phyloP scores from a whole-genome alignment of 257 asterid genomes.

The Solanum ahanhuiri region DNA sequence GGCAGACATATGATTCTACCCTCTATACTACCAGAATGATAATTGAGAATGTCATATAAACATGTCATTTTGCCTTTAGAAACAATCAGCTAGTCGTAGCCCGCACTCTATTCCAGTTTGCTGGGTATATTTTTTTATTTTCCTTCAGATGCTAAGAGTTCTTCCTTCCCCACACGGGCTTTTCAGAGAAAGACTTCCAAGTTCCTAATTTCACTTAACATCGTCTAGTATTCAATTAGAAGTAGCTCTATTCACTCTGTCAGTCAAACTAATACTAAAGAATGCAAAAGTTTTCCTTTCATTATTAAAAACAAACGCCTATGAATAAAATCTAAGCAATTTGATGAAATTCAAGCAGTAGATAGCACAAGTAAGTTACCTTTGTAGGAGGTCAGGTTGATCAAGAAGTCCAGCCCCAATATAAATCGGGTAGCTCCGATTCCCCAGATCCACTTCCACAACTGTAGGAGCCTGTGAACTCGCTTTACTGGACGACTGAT shows the following conservation, averaged over 20 bases:
- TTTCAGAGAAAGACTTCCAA: not conserved
- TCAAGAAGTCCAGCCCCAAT: conserved; percentile 87
- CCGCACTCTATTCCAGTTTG: not conserved
- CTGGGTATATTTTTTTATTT: not conserved
- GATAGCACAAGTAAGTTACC: conserved; percentile 19
- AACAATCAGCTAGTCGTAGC: not conserved
- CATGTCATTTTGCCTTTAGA: not conserved
- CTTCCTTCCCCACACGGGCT: not conserved
- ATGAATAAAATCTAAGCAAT: not conserved
- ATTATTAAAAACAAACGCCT: not conserved
- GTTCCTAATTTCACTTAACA: not conserved
- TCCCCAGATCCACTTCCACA: conserved; percentile 89
- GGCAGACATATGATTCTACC: not conserved
- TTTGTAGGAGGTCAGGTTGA: conserved; percentile 75
- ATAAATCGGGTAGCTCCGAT: conserved; percentile 96
- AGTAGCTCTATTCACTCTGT: not conserved
- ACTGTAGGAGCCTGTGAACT: conserved; percentile 35
- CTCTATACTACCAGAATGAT: not conserved
- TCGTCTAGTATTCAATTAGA: not conserved
- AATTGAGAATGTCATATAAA: not conserved
- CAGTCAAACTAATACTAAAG: not conserved
- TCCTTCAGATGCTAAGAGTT: not conserved
- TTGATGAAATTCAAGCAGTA: not conserved
- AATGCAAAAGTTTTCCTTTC: not conserved
- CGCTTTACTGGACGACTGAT: conserved; percentile 34